phyloP scores from a whole-genome alignment of 2,329 filamentous ascomycete genomes.

The Fusarium sp. region DNA sequence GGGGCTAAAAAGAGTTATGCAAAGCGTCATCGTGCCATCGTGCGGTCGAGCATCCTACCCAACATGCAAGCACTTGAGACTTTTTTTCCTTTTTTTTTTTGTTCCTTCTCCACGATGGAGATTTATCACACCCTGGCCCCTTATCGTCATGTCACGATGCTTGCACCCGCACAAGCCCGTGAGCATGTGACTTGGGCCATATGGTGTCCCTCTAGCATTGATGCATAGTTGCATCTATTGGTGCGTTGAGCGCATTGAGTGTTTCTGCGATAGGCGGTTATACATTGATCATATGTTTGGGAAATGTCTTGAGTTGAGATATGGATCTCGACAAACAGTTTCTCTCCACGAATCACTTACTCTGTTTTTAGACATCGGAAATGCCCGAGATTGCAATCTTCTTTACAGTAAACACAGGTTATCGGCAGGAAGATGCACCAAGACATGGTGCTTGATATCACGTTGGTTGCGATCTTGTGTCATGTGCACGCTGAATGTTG shows the following conservation, averaged over 20 bases:
- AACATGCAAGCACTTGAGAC: slow-evolving; percentile 39
- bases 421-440: neutral
- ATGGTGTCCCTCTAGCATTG: slow-evolving; percentile 20
- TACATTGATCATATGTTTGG: neutral
- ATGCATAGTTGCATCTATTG: slow-evolving; percentile 29
- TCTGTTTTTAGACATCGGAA: neutral
- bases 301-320: neutral
- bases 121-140: slow-evolving; percentile 26
- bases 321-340: slow-evolving; percentile 5
- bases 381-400: neutral
- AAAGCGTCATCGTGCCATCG: slow-evolving; percentile 34
- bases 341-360: neutral
- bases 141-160: slow-evolving; percentile 23
- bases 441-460: neutral
- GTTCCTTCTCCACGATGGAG: slow-evolving; percentile 39
- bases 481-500: neutral
- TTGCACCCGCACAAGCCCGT: slow-evolving; percentile 43
- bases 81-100: neutral
- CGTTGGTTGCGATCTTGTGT: slow-evolving; percentile 19
- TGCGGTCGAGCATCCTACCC: slow-evolving; percentile 19
- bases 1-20: neutral
- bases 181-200: slow-evolving; percentile 42
- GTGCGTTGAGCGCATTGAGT: neutral
- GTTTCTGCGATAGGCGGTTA: neutral
- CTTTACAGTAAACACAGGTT: slow-evolving; percentile 4